A percentile compares a stretch with the other conserved stretches of the same genome.
Evolutionary conservation across 352 stramenopile genomes (phyloP).

Genomic region (Phytophthora macrochlamydospora): DNA sequence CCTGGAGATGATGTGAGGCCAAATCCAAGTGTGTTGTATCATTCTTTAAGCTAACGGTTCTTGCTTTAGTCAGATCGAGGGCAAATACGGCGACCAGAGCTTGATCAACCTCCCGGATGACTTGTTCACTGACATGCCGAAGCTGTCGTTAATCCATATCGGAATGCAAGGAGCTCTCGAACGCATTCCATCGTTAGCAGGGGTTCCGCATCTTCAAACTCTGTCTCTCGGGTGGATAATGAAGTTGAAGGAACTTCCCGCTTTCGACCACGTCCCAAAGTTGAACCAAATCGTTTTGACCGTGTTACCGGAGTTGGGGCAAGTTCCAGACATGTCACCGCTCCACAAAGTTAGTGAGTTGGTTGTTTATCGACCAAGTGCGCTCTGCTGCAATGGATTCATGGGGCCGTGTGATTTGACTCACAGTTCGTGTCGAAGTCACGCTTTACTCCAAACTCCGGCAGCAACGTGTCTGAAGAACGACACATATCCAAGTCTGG

Average conservation of each 20-base stretch:
- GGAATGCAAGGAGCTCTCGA: slow-evolving; percentile 18
- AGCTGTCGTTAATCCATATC: slow-evolving; percentile 21
- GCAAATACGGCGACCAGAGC: slow-evolving; percentile 14
- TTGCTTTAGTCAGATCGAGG: slow-evolving; percentile 9
- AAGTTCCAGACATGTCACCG: slow-evolving; percentile 23
- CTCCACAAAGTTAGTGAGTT: slow-evolving; percentile 23
- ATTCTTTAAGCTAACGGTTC: neutral
- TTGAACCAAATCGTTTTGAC: slow-evolving; percentile 18
- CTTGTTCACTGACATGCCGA: slow-evolving; percentile 28
- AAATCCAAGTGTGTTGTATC: neutral
- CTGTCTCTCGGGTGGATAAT: slow-evolving; percentile 30
- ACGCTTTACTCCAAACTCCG: neutral
- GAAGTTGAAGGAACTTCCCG: slow-evolving; percentile 19
- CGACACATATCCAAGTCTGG: neutral
- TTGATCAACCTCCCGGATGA: slow-evolving; percentile 13
- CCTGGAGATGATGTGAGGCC: slow-evolving; percentile 11
- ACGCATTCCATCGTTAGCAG: slow-evolving; percentile 14
- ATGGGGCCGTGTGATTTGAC: slow-evolving; percentile 31
- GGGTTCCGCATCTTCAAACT: slow-evolving; percentile 23
- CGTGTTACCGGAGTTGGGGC: slow-evolving; percentile 10
- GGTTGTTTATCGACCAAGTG: slow-evolving; percentile 9
- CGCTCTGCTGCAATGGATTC: slow-evolving; percentile 44
- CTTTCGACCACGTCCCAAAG: slow-evolving; percentile 16
- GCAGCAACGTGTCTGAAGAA: slow-evolving; percentile 18
- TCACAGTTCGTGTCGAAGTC: slow-evolving; percentile 24